Conservation (phyloP, 495 filamentous ascomycete genomes). For the Filosporella fistucella region DNA sequence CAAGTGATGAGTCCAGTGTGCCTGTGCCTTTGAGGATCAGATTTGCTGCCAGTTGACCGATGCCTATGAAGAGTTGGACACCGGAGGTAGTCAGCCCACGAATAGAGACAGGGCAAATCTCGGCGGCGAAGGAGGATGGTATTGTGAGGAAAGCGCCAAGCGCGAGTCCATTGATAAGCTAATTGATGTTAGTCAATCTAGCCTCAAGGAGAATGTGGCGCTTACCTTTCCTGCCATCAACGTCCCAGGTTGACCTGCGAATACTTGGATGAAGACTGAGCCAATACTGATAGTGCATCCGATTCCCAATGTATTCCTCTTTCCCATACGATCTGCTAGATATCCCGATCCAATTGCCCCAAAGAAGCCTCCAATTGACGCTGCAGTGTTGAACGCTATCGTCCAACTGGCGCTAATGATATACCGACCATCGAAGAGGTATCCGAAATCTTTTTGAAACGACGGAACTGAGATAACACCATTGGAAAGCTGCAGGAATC, state of each 20-base stretch:
- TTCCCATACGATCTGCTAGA: slow-evolving; percentile 7
- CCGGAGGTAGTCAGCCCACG: slow-evolving; percentile 57
- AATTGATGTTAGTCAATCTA: not conserved
- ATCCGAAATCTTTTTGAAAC: slow-evolving; percentile 40
- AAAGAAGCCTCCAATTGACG: slow-evolving; percentile 12
- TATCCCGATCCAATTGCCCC: slow-evolving; percentile 11
- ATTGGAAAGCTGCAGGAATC: slow-evolving; percentile 20
- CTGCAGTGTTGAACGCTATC: slow-evolving; percentile 15
- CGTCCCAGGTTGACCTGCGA: slow-evolving; percentile 51
- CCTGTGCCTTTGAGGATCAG: slow-evolving; percentile 9
- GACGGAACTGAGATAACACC: slow-evolving; percentile 26
- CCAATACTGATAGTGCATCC: slow-evolving; percentile 19
- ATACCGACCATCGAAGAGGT: slow-evolving; percentile 26
- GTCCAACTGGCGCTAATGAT: slow-evolving; percentile 12
- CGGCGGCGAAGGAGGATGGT: slow-evolving; percentile 31
- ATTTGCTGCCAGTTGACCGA: slow-evolving; percentile 54
- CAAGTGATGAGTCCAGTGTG: slow-evolving; percentile 44
- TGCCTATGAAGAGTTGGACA: slow-evolving; percentile 66
- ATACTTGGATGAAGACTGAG: slow-evolving; percentile 54
- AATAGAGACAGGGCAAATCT: slow-evolving; percentile 58
- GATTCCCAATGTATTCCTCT: slow-evolving; percentile 3
- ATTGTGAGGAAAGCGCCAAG: slow-evolving; percentile 11
- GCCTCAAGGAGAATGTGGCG: not conserved
- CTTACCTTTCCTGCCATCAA: slow-evolving; percentile 46
- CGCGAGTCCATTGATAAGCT: slow-evolving; percentile 21